A percentile compares a stretch with the other conserved stretches of the same genome.
phyloP scores from a whole-genome alignment of 768 basidiomycete species.

The Calocybe indica region DNA sequence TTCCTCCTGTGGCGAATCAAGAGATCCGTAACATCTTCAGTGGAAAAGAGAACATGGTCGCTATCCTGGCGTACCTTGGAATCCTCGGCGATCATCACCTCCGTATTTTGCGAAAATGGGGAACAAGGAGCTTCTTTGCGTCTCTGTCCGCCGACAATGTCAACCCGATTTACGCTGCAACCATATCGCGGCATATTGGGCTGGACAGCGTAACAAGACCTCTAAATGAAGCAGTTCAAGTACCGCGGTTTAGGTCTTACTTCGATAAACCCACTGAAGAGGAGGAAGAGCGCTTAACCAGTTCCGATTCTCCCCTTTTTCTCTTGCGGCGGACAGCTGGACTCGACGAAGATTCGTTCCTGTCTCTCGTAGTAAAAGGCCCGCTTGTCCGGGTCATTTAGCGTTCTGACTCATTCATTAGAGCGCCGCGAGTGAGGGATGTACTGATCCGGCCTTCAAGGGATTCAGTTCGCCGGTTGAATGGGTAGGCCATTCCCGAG shows the following conservation, averaged over 20 bases:
- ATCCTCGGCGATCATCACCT: conserved; percentile 7
- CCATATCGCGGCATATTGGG: neutral
- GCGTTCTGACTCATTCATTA: too few species aligned
- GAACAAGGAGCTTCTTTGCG: neutral
- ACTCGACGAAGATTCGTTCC: too few species aligned
- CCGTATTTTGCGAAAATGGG: neutral
- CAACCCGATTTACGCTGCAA: conserved; percentile 1
- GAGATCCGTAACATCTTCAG: neutral
- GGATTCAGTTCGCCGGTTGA: neutral
- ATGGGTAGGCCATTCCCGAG: neutral
- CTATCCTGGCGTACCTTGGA: neutral
- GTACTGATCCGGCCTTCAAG: too few species aligned
- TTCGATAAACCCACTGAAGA: too few species aligned
- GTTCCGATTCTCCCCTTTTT: too few species aligned
- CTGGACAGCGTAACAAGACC: neutral
- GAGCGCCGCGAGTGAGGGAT: too few species aligned
- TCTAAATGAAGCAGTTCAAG: neutral
- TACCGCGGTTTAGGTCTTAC: too few species aligned
- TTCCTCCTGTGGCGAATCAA: neutral
- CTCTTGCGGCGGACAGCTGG: too few species aligned
- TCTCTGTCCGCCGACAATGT: neutral
- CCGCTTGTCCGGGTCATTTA: too few species aligned
- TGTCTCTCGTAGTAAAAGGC: too few species aligned
- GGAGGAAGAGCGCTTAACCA: too few species aligned
- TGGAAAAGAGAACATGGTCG: neutral